Conservation (phyloP, 75 land plant genomes). For the Chamaecyparis obtusa region DNA sequence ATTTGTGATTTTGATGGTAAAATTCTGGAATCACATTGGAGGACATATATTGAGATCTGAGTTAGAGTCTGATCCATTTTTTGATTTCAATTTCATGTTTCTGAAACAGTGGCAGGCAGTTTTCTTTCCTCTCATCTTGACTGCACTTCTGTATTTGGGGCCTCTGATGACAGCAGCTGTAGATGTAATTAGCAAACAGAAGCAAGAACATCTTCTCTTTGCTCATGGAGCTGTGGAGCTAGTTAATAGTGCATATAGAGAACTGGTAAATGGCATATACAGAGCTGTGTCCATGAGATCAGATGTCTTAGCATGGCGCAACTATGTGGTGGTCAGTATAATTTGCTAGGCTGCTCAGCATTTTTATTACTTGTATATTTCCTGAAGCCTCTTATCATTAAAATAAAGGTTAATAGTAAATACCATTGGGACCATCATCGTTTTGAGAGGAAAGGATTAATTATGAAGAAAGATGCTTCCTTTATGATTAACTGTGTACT, state of each 20-base stretch:
- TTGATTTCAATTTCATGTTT: not conserved
- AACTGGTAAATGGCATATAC: not conserved
- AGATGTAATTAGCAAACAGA: constrained; percentile 26
- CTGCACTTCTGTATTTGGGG: constrained; percentile 78
- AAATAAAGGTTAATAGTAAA: not conserved
- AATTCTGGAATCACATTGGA: constrained; percentile 4
- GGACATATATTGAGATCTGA: not conserved
- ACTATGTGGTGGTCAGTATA: constrained; percentile 80
- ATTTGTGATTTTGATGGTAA: constrained; percentile 5
- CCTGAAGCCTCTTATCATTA: not conserved
- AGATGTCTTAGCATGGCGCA: constrained; percentile 74
- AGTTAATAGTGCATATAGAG: constrained; percentile 7
- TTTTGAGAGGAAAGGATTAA: not conserved
- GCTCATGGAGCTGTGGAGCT: constrained; percentile 6
- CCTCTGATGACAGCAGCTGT: constrained; percentile 53
- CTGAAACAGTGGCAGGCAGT: constrained; percentile 84
- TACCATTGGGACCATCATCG: not conserved
- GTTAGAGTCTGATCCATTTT: not conserved
- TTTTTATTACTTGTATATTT: constrained; percentile 2
- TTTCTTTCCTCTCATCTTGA: constrained; percentile 71
- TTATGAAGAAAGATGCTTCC: not conserved
- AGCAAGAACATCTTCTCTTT: constrained; percentile 13
- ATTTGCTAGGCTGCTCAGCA: constrained; percentile 1
- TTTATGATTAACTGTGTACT: not conserved
- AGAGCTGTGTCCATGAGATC: constrained; percentile 13